Base-by-base conservation (phyloP, 148 eudicot species). In the Oxyria digyna region DNA sequence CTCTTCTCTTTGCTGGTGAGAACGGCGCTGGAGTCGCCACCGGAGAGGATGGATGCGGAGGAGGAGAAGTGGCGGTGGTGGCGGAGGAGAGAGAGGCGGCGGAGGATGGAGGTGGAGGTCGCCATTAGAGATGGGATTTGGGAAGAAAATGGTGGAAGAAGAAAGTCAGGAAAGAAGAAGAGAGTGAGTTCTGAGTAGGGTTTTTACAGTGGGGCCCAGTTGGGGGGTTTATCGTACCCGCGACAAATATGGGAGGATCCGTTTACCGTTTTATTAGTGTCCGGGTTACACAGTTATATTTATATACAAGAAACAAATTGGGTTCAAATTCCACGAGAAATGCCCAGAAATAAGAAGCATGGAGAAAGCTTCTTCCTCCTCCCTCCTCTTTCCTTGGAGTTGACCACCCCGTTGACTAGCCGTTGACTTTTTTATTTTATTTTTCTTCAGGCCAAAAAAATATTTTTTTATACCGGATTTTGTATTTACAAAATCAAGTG, bases 1-100 rank as follows among this genome's bases (percentile, higher is more conserved):
- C 97, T 71, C 71, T 88, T 87, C 37, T 66, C 69, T 20, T 66
- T 41, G 69, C 69, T 66, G 15, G 45, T 41, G 46, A 66, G 69
- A 24, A 66, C 69, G 24, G 69, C 46, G 46, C 6, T 31, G 65
- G 65, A 14, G 31, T 59, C 65, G 20, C 38, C 65, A 11, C 38
- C 65, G 65, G 65, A 14, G 37, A 59, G 65, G 37, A 59, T 59
- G 2, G 65, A 8, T 5, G 65, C 37, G 38, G 65, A 13, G 2
- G 65, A 59, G 20, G 65, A 59, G 12, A 59, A 15, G 20, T 31
- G 65, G 5, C 65, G 65, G 1, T 59, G 21, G n/a, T 59, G 65
- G 65, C 65, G 65, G 37, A 59, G 65, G 31, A 59, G 35, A 59
- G 65, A 59, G 38, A 59, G 65, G 3, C 65, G 65, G 65, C 65